Base-by-base conservation (phyloP, 1,139 yeast species). In the Eremothecium sinecaudum region DNA sequence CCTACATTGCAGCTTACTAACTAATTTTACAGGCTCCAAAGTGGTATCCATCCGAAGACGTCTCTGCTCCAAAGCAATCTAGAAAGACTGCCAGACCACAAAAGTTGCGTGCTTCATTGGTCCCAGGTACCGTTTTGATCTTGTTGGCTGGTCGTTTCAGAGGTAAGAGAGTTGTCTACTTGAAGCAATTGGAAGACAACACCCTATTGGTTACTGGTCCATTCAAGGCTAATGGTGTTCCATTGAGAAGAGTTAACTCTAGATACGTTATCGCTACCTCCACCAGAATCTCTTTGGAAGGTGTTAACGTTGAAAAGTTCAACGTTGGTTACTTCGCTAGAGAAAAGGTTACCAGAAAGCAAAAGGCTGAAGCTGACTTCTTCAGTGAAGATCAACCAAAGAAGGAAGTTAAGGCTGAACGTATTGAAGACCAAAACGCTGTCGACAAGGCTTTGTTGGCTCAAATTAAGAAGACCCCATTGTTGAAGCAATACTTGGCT, bases 111-210 rank as follows among this genome's bases (percentile, higher is more conserved):
- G 77, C 94, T 62, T 82, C 97, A 51, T 76, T 90, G 64, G 94
- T 83, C 56, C 97, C 97, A 69, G 98, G 98, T 69, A 82, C 98
- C 63, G 96, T 90, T 59, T 77, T 90, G 67, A 90, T 90, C 70
- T 76, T 90, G 67, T 79, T 92, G 69, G 97, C 98, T 63, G 98
- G 99, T 68, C 87, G 96, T 73, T 90, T 86, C 94, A 83, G 98
- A 74, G 99, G 99, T 68, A 92, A 90, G 86, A 90, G 99, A 75
- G 98, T 90, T 61, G 97, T 90, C 50, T 83, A 81, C 86, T 80
- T 90, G 67, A 90, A 90, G 82, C 73, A 80, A 71, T 79, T 92
- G 66, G 97, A 86, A 73, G 98, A 92, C 79, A 84, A 83, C 87
- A 90, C 97, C 53, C 76, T 92, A 63, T 82, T 90, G 66, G 95